A percentile compares a stretch with the other conserved stretches of the same genome.
phyloP scores from a whole-genome alignment of 345 rosid genomes.

The Passiflora organensis region DNA sequence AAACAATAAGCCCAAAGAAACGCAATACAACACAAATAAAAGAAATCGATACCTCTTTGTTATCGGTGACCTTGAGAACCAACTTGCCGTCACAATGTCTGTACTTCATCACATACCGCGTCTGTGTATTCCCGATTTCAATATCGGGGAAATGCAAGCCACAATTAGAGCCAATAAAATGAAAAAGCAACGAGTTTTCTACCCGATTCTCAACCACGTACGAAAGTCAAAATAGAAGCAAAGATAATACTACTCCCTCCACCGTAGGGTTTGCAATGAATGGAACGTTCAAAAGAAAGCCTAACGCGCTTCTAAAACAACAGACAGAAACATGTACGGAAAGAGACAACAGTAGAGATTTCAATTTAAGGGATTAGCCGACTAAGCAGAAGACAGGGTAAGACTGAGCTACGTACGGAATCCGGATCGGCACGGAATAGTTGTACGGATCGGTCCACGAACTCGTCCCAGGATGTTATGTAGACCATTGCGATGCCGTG shows the following conservation, averaged over 20 bases:
- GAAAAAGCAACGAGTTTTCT: neutral
- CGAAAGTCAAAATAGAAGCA: too few species aligned
- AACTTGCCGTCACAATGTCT: constrained; percentile 88
- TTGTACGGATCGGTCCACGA: constrained; percentile 23
- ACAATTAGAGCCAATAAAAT: neutral
- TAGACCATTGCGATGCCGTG: constrained; percentile 11
- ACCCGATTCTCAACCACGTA: too few species aligned
- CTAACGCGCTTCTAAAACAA: too few species aligned
- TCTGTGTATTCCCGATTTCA: constrained; percentile 34
- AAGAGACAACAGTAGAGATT: too few species aligned
- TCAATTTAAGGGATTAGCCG: too few species aligned
- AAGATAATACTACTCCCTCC: too few species aligned
- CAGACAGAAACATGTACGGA: too few species aligned
- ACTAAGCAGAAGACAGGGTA: too few species aligned
- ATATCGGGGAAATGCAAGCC: neutral
- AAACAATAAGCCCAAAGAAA: too few species aligned
- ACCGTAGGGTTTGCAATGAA: too few species aligned
- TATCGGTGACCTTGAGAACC: constrained; percentile 97
- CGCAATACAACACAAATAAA: neutral
- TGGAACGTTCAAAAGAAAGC: too few species aligned
- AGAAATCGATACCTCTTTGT: constrained; percentile 59
- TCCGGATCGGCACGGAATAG: constrained; percentile 86
- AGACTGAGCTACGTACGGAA: constrained; percentile 36
- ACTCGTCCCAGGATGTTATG: constrained; percentile 17
- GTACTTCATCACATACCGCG: constrained; percentile 88